phyloP scores from a whole-genome alignment of 1,284 basidiomycete species.

The Rhodotorula sp. region DNA sequence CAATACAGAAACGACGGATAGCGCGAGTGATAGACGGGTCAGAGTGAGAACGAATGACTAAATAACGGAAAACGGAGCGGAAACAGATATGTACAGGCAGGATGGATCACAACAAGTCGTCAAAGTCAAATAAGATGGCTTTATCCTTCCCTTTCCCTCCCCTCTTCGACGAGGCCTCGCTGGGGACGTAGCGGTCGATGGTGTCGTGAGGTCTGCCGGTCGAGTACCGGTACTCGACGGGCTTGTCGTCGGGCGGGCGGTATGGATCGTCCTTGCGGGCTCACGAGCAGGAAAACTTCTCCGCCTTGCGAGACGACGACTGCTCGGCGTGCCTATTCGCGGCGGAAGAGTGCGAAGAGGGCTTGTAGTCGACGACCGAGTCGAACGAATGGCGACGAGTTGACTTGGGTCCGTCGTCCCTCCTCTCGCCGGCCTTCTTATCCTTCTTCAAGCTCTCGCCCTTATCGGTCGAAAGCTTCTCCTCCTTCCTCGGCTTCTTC shows the following conservation, averaged over 20 bases:
- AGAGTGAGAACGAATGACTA: not conserved
- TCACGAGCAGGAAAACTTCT: too few species aligned
- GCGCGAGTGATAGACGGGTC: too few species aligned
- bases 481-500: not conserved
- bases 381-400: slow-evolving; percentile 1
- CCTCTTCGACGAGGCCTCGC: not conserved
- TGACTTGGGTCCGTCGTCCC: not conserved
- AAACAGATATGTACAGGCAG: not conserved
- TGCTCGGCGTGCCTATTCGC: not conserved
- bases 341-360: not conserved
- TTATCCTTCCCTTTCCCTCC: not conserved
- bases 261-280: not conserved
- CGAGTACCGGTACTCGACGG: not conserved
- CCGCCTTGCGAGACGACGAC: not conserved
- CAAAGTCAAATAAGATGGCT: slow-evolving; percentile 7
- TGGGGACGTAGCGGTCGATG: not conserved
- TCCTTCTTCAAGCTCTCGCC: not conserved
- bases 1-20: not conserved
- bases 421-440: not conserved
- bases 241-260: not conserved
- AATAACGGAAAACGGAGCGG: not conserved
- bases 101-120: slow-evolving; percentile 3
- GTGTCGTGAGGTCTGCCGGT: not conserved
- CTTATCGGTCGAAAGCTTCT: too few species aligned
- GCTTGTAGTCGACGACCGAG: slow-evolving; percentile 11